These are phyloP conservation scores for Starmerella riodocensis DNA, from an alignment of 805 yeast species.

Conservation along the genomic window DNA sequence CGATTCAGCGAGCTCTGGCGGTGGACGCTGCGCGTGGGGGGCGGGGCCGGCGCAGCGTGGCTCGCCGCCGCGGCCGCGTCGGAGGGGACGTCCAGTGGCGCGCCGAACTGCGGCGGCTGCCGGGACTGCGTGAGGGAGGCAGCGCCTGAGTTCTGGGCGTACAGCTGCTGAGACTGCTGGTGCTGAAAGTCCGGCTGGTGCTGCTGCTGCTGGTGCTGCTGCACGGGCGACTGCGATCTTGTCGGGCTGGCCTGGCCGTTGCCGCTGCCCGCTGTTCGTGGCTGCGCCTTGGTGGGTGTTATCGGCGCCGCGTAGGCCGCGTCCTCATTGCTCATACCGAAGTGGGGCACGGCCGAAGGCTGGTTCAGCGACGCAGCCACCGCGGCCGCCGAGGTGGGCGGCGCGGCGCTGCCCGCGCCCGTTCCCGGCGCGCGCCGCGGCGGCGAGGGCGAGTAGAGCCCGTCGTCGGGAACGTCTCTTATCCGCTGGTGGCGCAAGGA, in stretches of 20 bases:
- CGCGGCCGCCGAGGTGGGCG: background rate
- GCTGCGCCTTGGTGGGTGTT: slow-evolving; percentile 9
- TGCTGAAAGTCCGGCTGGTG: too few relatives aligned
- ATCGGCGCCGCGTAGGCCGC: slow-evolving; percentile 2
- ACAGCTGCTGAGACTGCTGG: background rate
- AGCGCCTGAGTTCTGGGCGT: background rate
- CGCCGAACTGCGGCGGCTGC: background rate
- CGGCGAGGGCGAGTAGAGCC: slow-evolving; percentile 9
- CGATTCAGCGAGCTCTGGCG: slow-evolving; percentile 10
- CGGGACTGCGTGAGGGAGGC: background rate
- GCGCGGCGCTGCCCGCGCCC: background rate
- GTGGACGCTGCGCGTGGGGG: slow-evolving; percentile 16
- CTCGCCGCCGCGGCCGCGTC: background rate
- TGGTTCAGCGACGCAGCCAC: background rate
- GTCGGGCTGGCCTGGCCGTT: background rate
- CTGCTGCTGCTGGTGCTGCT: background rate
- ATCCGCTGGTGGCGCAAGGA: slow-evolving; percentile 7
- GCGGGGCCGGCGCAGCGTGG: slow-evolving; percentile 12
- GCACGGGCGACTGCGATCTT: background rate
- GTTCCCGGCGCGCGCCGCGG: background rate
- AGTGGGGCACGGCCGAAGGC: background rate
- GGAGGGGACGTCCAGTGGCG: background rate
- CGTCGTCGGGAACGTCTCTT: slow-evolving; percentile 4
- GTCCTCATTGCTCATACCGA: background rate
- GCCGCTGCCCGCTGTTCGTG: background rate